Conservation (phyloP, 176 grass and related monocot genomes). For the Poa pratensis region DNA sequence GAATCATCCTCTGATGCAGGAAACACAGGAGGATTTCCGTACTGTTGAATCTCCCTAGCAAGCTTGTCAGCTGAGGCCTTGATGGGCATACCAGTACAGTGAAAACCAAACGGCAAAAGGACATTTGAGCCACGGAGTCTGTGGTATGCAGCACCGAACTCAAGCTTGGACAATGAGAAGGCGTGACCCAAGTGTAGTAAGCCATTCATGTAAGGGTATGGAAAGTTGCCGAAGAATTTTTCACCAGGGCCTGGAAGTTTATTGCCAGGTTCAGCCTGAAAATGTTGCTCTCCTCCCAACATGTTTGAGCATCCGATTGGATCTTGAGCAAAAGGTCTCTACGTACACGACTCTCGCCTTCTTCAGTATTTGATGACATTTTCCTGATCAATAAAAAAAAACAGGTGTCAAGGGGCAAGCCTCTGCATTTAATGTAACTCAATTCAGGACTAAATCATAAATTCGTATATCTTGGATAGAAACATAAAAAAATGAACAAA, state of each 20-base stretch:
- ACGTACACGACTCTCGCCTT: slow-evolving; percentile 50
- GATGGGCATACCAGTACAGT: slow-evolving; percentile 85
- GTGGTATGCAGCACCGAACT: slow-evolving; percentile 75
- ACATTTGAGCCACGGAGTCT: slow-evolving; percentile 69
- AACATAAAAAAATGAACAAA: background rate
- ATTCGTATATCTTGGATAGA: background rate
- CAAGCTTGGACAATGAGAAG: slow-evolving; percentile 76
- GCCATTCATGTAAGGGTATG: slow-evolving; percentile 90
- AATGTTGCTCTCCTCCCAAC: slow-evolving; percentile 62
- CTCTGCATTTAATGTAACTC: background rate
- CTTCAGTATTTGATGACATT: slow-evolving; percentile 54
- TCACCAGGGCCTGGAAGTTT: slow-evolving; percentile 44
- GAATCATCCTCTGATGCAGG: slow-evolving; percentile 54
- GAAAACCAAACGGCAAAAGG: slow-evolving; percentile 72
- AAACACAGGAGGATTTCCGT: slow-evolving; percentile 68
- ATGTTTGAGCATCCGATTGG: slow-evolving; percentile 43
- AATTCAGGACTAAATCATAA: background rate
- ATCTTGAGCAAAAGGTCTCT: slow-evolving; percentile 59
- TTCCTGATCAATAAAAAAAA: slow-evolving; percentile 38
- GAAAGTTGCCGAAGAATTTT: slow-evolving; percentile 83
- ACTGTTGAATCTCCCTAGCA: slow-evolving; percentile 57
- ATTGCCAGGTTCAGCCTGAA: slow-evolving; percentile 57
- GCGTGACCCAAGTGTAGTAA: slow-evolving; percentile 72
- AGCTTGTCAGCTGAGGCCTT: slow-evolving; percentile 85
- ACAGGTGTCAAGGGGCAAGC: slow-evolving; percentile 13